phyloP scores from a whole-genome alignment of 495 filamentous ascomycete species.

The Penicilliopsis zonata region DNA sequence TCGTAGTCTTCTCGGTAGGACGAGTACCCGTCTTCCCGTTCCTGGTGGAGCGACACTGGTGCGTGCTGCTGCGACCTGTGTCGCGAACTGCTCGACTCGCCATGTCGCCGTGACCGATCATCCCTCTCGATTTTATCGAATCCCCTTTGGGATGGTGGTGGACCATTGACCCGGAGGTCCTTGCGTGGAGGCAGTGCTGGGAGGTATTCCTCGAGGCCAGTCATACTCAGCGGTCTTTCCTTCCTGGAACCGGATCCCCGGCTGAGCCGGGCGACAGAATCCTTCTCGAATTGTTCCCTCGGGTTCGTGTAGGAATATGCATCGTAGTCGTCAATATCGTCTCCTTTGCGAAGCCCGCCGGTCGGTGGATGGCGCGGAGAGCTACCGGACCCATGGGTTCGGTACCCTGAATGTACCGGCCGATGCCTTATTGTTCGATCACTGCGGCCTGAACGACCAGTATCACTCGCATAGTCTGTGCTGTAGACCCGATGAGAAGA shows the following conservation, averaged over 20 bases:
- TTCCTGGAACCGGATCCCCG: conserved; percentile 36
- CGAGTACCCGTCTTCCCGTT: conserved; percentile 27
- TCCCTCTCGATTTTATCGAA: conserved; percentile 45
- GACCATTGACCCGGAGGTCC: conserved; percentile 33
- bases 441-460: conserved; percentile 13
- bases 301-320: conserved; percentile 65
- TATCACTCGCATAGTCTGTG: conserved; percentile 31
- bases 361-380: conserved; percentile 18
- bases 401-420: conserved; percentile 11
- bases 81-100: conserved; percentile 16
- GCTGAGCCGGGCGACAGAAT: conserved; percentile 37
- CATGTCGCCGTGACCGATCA: conserved; percentile 14
- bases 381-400: conserved; percentile 10
- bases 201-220: conserved; percentile 43
- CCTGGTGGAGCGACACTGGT: conserved; percentile 24
- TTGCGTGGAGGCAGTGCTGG: conserved; percentile 29
- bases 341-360: conserved; percentile 28
- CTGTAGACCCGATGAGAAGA: conserved; percentile 23
- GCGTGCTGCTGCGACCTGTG: conserved; percentile 21
- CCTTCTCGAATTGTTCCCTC: conserved; percentile 54
- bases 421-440: conserved; percentile 7
- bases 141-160: conserved; percentile 49
- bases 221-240: conserved; percentile 53
- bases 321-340: conserved; percentile 48
- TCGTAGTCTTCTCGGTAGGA: conserved; percentile 16